Evolutionary conservation across 2,329 filamentous ascomycete species (phyloP).

Genomic region (Colletotrichum noveboracense): DNA sequence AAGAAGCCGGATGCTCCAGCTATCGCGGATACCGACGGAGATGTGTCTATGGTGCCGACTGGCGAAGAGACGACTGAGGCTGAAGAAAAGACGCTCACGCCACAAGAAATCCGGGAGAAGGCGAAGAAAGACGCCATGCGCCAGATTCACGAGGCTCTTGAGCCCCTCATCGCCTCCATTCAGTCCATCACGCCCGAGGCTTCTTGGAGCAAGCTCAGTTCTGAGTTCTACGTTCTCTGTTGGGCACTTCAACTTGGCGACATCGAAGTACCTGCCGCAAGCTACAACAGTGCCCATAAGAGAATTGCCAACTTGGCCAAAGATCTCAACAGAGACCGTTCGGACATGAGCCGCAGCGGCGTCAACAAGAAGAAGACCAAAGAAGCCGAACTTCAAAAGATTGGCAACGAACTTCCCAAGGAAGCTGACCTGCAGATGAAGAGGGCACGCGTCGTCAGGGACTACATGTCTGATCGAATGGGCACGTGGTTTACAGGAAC

Average conservation of each 20-base stretch:
- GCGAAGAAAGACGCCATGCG: slow-evolving; percentile 46
- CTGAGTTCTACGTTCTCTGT: slow-evolving; percentile 87
- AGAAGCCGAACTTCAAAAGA: slow-evolving; percentile 71
- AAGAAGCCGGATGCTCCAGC: slow-evolving; percentile 27
- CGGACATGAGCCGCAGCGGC: slow-evolving; percentile 72
- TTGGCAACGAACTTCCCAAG: slow-evolving; percentile 71
- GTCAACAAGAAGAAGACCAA: slow-evolving; percentile 72
- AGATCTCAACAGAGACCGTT: slow-evolving; percentile 72
- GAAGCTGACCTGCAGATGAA: slow-evolving; percentile 71
- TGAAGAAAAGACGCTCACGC: slow-evolving; percentile 30
- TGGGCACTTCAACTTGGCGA: slow-evolving; percentile 90
- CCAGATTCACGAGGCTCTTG: slow-evolving; percentile 72
- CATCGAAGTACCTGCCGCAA: slow-evolving; percentile 74
- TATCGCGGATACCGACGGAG: slow-evolving; percentile 58
- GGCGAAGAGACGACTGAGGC: slow-evolving; percentile 29
- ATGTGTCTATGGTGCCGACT: slow-evolving; percentile 53
- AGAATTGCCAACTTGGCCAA: slow-evolving; percentile 71
- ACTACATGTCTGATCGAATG: slow-evolving; percentile 77
- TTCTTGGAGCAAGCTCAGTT: slow-evolving; percentile 73
- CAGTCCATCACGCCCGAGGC: slow-evolving; percentile 64
- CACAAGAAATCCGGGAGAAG: slow-evolving; percentile 30
- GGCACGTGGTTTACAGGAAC: slow-evolving; percentile 75
- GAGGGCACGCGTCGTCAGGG: slow-evolving; percentile 69
- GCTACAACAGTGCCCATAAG: slow-evolving; percentile 79
- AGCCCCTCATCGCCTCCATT: slow-evolving; percentile 75